Conservation (phyloP, 2,329 filamentous ascomycete species). For the Fusarium stilboides region DNA sequence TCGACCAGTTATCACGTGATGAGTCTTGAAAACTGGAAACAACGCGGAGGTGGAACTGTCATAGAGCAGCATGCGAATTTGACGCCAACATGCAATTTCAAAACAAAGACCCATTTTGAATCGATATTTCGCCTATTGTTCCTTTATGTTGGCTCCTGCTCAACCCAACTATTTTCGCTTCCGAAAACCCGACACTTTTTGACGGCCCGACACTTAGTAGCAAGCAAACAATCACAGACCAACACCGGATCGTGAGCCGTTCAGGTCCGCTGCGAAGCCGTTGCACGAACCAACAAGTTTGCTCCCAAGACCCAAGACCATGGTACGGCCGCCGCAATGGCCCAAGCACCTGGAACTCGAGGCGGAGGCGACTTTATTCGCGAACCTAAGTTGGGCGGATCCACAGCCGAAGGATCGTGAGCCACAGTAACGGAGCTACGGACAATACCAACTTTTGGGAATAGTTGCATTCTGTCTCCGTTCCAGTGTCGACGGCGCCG, state of each 20-base stretch:
- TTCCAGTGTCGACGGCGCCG: conserved; percentile 19
- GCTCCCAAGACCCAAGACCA: conserved; percentile 23
- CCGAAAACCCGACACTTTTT: background rate
- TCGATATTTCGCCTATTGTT: background rate
- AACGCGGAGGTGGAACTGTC: background rate
- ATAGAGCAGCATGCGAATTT: conserved; percentile 1
- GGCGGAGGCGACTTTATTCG: conserved; percentile 21
- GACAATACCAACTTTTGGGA: conserved; percentile 9
- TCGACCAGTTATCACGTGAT: background rate
- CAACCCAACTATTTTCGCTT: conserved; percentile 1
- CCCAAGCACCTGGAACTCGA: conserved; percentile 13
- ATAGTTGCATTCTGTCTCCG: conserved; percentile 11
- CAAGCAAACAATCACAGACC: conserved; percentile 26
- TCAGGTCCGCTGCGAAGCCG: conserved; percentile 16
- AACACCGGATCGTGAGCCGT: conserved; percentile 7
- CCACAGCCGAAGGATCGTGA: conserved; percentile 6
- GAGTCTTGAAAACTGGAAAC: background rate
- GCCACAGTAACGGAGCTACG: background rate
- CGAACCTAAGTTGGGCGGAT: conserved; percentile 16
- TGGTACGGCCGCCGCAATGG: conserved; percentile 24
- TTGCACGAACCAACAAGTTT: conserved; percentile 20
- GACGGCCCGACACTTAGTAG: conserved; percentile 34
- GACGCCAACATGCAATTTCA: conserved; percentile 9
- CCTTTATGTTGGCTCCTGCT: background rate
- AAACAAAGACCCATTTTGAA: conserved; percentile 1